Conservation (phyloP, 2,329 filamentous ascomycete genomes). For the Torrubiellomyces zombiae region DNA sequence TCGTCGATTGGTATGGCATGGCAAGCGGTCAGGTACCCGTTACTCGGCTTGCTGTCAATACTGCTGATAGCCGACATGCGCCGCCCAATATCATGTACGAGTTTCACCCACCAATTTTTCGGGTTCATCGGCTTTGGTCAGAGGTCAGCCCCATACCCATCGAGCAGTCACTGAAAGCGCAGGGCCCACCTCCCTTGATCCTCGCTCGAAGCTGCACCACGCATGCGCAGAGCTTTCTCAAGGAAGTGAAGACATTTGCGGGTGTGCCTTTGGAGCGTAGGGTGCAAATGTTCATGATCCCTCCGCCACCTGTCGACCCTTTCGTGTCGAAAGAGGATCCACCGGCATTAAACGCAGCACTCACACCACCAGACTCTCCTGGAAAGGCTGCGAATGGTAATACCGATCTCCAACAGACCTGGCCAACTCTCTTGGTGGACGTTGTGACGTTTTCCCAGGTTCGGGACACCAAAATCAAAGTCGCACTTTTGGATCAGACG, state of each 20-base stretch:
- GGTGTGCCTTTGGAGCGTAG: conserved; percentile 54
- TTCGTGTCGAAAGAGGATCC: conserved; percentile 16
- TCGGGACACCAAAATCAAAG: conserved; percentile 9
- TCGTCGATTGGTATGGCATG: conserved; percentile 70
- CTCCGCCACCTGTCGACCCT: conserved; percentile 25
- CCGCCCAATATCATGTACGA: conserved; percentile 61
- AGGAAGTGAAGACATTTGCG: conserved; percentile 50
- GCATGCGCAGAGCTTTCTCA: conserved; percentile 59
- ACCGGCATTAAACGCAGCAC: conserved; percentile 16
- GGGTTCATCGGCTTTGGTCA: conserved; percentile 62
- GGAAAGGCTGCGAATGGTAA: conserved; percentile 10
- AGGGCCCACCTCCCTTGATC: conserved; percentile 42
- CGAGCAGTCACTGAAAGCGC: conserved; percentile 43
- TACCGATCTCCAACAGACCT: conserved; percentile 14
- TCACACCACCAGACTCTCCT: conserved; percentile 25
- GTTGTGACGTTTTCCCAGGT: conserved; percentile 34
- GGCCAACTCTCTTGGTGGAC: conserved; percentile 26
- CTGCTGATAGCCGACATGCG: conserved; percentile 24
- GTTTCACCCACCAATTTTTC: conserved; percentile 69
- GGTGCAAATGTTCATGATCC: conserved; percentile 59
- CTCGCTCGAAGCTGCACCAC: conserved; percentile 56
- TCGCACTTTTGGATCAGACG: conserved; percentile 43
- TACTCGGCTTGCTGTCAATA: conserved; percentile 62
- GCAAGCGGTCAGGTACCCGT: conserved; percentile 55
- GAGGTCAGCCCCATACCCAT: conserved; percentile 37